phyloP scores from a whole-genome alignment of 192 early-diverging fungal genomes.

The Podila minutissima region DNA sequence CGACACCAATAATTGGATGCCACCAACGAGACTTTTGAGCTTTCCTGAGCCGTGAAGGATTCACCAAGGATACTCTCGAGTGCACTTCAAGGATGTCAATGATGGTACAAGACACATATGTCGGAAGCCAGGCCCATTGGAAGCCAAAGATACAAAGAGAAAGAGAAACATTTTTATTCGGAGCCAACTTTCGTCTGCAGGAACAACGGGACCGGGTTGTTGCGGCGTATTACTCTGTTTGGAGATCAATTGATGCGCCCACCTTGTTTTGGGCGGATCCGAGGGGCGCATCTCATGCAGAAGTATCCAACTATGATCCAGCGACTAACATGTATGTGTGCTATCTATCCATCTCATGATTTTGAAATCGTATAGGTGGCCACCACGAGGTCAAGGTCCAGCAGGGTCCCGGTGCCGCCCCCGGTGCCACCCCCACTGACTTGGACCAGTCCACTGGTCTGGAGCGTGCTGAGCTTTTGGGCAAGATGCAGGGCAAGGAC shows the following conservation, averaged over 20 bases:
- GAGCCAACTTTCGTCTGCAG: no score
- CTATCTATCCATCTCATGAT: slow-evolving; percentile 11
- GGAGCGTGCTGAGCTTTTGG: slow-evolving; percentile 91
- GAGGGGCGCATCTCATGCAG: slow-evolving; percentile 4
- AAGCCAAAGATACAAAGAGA: no score
- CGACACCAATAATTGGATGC: no score
- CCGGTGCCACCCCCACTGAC: slow-evolving; percentile 83
- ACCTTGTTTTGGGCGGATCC: not conserved
- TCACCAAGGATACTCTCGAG: no score
- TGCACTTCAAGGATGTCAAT: no score
- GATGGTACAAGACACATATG: no score
- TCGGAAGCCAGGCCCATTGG: no score
- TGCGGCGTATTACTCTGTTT: no score
- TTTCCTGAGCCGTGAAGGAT: no score
- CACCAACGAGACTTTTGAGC: no score
- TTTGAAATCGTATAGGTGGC: slow-evolving; percentile 17
- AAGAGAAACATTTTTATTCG: not conserved
- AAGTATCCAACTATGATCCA: not conserved
- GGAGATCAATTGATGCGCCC: not conserved
- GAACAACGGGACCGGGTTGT: no score
- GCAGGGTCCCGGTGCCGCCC: slow-evolving; percentile 71
- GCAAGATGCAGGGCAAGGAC: slow-evolving; percentile 85
- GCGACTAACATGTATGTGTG: not conserved
- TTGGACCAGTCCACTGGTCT: slow-evolving; percentile 90
- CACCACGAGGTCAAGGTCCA: slow-evolving; percentile 46